A percentile compares a stretch with the other conserved stretches of the same genome.
Conservation (phyloP, 2,329 filamentous ascomycete genomes). For the Colletotrichum orbiculare region DNA sequence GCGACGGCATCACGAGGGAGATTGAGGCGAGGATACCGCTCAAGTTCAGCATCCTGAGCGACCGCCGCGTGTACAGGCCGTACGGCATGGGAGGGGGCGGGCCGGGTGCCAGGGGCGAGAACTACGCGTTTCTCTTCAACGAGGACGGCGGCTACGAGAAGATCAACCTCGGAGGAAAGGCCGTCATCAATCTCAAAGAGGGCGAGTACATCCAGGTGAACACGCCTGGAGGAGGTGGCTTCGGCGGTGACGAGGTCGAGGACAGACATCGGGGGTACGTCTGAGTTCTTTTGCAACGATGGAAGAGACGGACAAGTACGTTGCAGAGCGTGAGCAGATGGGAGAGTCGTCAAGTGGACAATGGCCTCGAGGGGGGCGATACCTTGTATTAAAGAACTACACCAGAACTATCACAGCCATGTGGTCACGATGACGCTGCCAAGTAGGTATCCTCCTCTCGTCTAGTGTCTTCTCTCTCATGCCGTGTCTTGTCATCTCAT, state of each 20-base stretch:
- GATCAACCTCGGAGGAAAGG: slow-evolving; percentile 47
- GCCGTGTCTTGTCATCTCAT: too few relatives aligned
- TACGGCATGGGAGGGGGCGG: slow-evolving; percentile 49
- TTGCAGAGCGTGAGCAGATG: too few relatives aligned
- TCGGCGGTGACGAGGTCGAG: slow-evolving; percentile 29
- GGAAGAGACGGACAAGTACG: not conserved
- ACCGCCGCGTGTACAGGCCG: slow-evolving; percentile 47
- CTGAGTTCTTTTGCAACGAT: not conserved
- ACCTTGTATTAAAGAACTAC: too few relatives aligned
- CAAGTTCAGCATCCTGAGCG: slow-evolving; percentile 49
- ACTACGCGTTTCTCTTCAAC: slow-evolving; percentile 45
- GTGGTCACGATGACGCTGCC: not conserved
- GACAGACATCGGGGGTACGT: slow-evolving; percentile 32
- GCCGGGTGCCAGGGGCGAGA: slow-evolving; percentile 41
- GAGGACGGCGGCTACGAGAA: slow-evolving; percentile 41
- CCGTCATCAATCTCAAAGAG: slow-evolving; percentile 43
- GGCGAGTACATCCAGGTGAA: slow-evolving; percentile 51
- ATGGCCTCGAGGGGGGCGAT: too few relatives aligned
- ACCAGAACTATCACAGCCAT: not conserved
- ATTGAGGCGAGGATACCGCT: slow-evolving; percentile 48
- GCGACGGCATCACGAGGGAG: slow-evolving; percentile 48
- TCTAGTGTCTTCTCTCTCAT: not conserved
- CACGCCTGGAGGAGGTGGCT: slow-evolving; percentile 49
- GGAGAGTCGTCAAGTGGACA: too few relatives aligned
- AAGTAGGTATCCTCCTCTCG: slow-evolving; percentile 20